Evolutionary conservation across 1,284 basidiomycete species (phyloP).

Genomic region (Rhodotorula mucilaginosa): DNA sequence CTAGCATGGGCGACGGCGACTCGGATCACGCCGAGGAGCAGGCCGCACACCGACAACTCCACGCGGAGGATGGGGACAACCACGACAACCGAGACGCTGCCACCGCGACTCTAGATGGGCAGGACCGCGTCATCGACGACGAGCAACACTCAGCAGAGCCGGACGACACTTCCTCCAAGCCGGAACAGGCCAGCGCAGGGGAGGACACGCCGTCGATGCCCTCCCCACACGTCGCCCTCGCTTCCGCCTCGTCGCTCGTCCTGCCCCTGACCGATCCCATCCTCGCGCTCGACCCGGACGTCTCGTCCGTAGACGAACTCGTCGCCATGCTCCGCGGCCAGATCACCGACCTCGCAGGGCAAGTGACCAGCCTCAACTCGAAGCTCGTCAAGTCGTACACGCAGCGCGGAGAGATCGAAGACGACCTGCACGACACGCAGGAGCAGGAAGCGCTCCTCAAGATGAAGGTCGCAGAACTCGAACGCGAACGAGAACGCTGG

Average conservation of each 20-base stretch:
- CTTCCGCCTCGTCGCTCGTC: constrained; percentile 18
- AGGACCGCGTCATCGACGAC: too few species aligned
- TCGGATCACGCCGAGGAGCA: too few species aligned
- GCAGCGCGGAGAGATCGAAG: constrained; percentile 87
- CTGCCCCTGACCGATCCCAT: neutral
- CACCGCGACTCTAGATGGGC: too few species aligned
- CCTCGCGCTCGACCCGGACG: constrained; percentile 2
- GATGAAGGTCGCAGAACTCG: constrained; percentile 64
- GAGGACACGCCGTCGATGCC: too few species aligned
- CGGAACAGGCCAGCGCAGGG: neutral
- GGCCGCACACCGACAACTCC: too few species aligned
- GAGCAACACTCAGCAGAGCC: neutral
- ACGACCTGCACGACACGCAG: constrained; percentile 67
- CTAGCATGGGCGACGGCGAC: too few species aligned
- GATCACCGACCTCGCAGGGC: constrained; percentile 78
- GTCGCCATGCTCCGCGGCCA: constrained; percentile 75
- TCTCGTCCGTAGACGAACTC: constrained; percentile 50
- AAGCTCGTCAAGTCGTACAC: constrained; percentile 92
- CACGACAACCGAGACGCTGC: too few species aligned
- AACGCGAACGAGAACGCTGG: constrained; percentile 54
- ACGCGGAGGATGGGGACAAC: too few species aligned
- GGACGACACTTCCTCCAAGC: neutral
- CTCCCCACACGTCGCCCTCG: constrained; percentile 7
- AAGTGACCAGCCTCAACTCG: constrained; percentile 83
- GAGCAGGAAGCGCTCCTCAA: constrained; percentile 26